Conservation (phyloP, 164 flowering plant genomes). For the Vitis riparia region DNA sequence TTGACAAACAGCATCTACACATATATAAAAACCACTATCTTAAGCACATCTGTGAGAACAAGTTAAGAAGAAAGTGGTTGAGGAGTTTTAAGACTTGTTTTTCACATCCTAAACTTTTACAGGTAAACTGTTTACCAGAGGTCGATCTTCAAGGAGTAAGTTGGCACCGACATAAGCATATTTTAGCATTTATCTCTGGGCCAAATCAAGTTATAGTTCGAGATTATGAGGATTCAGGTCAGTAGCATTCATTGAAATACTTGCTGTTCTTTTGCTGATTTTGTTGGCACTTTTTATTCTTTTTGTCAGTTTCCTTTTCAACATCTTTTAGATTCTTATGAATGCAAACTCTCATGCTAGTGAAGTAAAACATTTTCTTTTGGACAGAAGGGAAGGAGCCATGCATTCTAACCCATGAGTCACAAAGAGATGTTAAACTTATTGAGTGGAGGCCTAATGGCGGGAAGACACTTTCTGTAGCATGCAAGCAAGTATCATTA, state of each 20-base stretch:
- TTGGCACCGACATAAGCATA: slow-evolving; percentile 87
- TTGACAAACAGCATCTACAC: too few relatives aligned
- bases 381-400: slow-evolving; percentile 68
- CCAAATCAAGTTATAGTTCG: slow-evolving; percentile 67
- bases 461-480: slow-evolving; percentile 85
- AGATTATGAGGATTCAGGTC: slow-evolving; percentile 90
- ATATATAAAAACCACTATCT: background rate
- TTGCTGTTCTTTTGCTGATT: too few relatives aligned
- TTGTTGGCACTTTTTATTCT: background rate
- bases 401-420: slow-evolving; percentile 63
- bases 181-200: slow-evolving; percentile 88
- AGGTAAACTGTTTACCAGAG: slow-evolving; percentile 62
- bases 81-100: background rate
- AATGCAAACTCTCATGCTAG: background rate
- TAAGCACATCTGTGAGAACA: too few relatives aligned
- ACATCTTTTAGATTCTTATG: background rate
- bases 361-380: background rate
- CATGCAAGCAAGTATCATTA: slow-evolving; percentile 76
- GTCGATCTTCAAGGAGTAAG: slow-evolving; percentile 79
- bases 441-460: slow-evolving; percentile 97
- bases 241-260: slow-evolving; percentile 1
- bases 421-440: slow-evolving; percentile 65
- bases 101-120: slow-evolving; percentile 10
- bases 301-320: background rate
- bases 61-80: background rate